phyloP scores from a whole-genome alignment of 768 basidiomycete genomes.

The Mycena albidolilacea region DNA sequence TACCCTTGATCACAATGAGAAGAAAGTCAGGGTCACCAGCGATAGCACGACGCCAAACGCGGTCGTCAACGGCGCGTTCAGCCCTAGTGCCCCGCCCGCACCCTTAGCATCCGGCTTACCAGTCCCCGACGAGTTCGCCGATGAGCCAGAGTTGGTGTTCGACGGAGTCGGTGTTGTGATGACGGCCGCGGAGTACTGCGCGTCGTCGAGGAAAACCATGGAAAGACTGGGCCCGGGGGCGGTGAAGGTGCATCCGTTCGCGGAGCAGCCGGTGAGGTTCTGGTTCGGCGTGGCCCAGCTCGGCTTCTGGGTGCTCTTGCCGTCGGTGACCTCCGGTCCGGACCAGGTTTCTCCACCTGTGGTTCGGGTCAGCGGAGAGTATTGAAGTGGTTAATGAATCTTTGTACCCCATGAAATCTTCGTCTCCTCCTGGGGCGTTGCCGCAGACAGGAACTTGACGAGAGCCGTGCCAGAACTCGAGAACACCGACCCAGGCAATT shows the following conservation, averaged over 20 bases:
- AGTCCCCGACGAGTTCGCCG: not conserved
- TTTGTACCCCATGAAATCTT: constrained; percentile 68
- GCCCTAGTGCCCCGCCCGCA: constrained; percentile 2
- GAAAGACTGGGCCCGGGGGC: constrained; percentile 67
- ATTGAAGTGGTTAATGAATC: too few species aligned
- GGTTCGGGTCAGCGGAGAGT: not conserved
- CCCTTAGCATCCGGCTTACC: not conserved
- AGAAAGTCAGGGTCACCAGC: constrained; percentile 13
- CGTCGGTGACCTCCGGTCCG: constrained; percentile 57
- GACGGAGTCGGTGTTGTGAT: not conserved
- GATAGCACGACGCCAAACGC: constrained; percentile 10
- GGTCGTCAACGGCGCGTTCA: constrained; percentile 10
- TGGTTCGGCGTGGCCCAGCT: constrained; percentile 56
- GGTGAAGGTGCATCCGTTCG: constrained; percentile 59
- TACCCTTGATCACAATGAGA: not conserved
- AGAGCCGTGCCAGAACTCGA: constrained; percentile 37
- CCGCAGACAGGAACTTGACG: constrained; percentile 66
- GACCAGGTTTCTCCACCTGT: constrained; percentile 61
- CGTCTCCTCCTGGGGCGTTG: constrained; percentile 62
- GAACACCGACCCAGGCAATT: constrained; percentile 52
- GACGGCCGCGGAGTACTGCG: constrained; percentile 5
- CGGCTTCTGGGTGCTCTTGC: constrained; percentile 46
- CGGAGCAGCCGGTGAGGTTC: constrained; percentile 53
- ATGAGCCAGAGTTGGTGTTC: not conserved
- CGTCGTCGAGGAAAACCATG: constrained; percentile 54